Base-by-base conservation (phyloP, 2,329 filamentous ascomycete genomes). In the Epichloe brachyelytri region DNA sequence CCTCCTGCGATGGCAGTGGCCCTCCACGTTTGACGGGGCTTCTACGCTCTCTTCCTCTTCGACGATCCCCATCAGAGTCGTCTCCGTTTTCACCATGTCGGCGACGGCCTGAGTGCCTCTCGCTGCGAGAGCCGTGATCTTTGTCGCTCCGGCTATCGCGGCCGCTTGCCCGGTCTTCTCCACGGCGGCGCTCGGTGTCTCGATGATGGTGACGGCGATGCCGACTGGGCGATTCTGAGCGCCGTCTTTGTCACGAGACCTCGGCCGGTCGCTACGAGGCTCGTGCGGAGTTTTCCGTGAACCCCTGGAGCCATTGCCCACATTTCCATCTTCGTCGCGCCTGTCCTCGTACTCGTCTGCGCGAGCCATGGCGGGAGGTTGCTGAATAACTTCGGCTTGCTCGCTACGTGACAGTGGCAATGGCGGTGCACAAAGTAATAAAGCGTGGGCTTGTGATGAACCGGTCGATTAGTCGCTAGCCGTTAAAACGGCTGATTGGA, bases 1-100 rank as follows among this genome's bases (percentile, higher is more conserved):
- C 75, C 39, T 71, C 71, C 59, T 84, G 80, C 0, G 79, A 79
- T 2, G 79, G 79, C 11, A 83, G 65, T 0, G 80, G 79, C 0
- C 76, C 77, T 49, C 62, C 61, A 8, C 59, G 63, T 53, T 58
- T 62, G 33, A 67, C 20, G 7, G 62, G 58, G 51, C 59, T 48
- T 37, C 47, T 38, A 8, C n/a, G 44, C 3, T 40, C 26, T 59
- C 54, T 39, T 12, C 15, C 36, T n/a, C 36, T 58, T 53, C 54
- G 57, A 41, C 46, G 52, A n/a, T 59, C 51, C 26, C 57, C 53
- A 37, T 56, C 60, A 20, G 62, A 54, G 36, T 60, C 52, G 33
- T 54, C 51, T 12, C 41, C 49, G 33, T 55, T 51, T 52, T 51
- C 50, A 33, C 53, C 49, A 37, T 53, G 53, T 48, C 60, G 58